These are phyloP conservation scores for Jacaranda copaia DNA, from an alignment of 257 asterid genomes.

Conservation along the genomic window DNA sequence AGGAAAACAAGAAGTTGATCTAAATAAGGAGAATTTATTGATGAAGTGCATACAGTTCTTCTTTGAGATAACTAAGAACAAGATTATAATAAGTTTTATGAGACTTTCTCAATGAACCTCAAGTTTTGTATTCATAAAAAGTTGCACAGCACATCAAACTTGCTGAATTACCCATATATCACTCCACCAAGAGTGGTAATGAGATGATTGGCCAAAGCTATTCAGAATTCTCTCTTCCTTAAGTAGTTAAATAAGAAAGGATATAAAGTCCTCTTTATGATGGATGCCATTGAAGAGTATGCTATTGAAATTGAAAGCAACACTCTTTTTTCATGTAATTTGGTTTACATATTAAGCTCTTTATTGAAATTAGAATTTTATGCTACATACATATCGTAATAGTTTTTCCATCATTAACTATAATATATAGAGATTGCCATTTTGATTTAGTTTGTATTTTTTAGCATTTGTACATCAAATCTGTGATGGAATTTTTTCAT, in stretches of 20 bases:
- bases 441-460: no score
- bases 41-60: conserved; percentile 76
- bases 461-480: no score
- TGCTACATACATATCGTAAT: no score
- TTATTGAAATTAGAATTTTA: no score
- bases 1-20: no score
- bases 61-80: conserved; percentile 71
- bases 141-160: conserved; percentile 60
- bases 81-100: conserved; percentile 69
- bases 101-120: conserved; percentile 71
- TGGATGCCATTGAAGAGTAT: conserved; percentile 75
- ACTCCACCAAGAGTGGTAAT: conserved; percentile 74
- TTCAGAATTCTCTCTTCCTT: conserved; percentile 77
- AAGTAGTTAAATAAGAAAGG: conserved; percentile 74
- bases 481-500: no score
- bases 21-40: conserved; percentile 73
- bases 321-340: no score
- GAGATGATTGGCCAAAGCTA: conserved; percentile 63
- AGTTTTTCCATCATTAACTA: no score
- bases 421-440: no score
- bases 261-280: conserved; percentile 68
- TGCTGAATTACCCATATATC: conserved; percentile 64
- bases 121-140: conserved; percentile 76
- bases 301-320: conserved; percentile 46
- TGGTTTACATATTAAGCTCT: no score